Evolutionary conservation across 805 yeast genomes (phyloP), one percentile per base, ranked within the genome.

Genomic region (Starmerella bombi): DNA sequence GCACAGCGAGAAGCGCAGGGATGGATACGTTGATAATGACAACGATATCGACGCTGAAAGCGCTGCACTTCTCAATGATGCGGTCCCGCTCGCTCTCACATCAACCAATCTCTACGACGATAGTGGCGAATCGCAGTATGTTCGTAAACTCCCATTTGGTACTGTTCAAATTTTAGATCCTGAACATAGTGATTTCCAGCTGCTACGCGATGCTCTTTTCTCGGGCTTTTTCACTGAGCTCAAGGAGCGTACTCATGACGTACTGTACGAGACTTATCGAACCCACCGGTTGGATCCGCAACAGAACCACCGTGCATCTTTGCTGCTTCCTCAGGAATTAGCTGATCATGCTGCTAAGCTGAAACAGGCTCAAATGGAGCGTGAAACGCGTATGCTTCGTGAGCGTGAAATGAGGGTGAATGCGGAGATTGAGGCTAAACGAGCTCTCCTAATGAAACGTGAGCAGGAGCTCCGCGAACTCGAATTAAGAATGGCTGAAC

Each of bases 81-180:
- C 80, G 20, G 78, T 83, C 83, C 96, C 96, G 27, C 52, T 58
- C 33, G 58, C 94, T 3, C 62, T 86, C n/a, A 73, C 14, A 9
- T 85, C 81, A 55, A 73, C 75, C 42, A 80, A 77, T 53, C 74
- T 72, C 50, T 80, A 77, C 54, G 67, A 73, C 40, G 66, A 71
- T 14, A 69, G 74, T 29, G 93, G 93, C 25, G 65, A 68, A 44
- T 64, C 69, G 45, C 76, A 80, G 18, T 71, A 75, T 43, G 93
- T 85, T 23, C 76, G 94, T 65, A 72, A 74, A 58, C 82, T 82
- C 55, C 86, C 93, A 47, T 82, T 93, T 91, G 95, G 94, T 33
- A 62, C 75, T 40, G 93, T 80, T 32, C 91, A 82, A 58, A 83
- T 84, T 41, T 93, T 81, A 56, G 81, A 84, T 61, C 93, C 83